These are phyloP conservation scores for Exserohilum rostratum DNA, from an alignment of 2,329 filamentous ascomycete species.

Conservation along the genomic window DNA sequence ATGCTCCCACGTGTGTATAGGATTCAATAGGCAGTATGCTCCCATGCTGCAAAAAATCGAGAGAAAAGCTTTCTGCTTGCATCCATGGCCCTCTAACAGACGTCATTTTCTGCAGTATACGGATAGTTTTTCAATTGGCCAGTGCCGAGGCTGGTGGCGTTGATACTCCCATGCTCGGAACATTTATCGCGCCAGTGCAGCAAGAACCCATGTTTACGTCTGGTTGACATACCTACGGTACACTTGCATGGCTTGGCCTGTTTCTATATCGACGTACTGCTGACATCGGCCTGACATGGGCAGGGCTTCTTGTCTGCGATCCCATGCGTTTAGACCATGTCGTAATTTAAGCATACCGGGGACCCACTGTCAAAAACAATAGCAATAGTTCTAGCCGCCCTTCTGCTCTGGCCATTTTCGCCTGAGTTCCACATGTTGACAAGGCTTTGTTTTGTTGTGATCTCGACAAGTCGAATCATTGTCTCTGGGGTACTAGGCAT, in stretches of 20 bases:
- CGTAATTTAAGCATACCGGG: not conserved
- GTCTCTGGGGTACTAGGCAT: too few relatives aligned
- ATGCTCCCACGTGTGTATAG: slow-evolving; percentile 24
- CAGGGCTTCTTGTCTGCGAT: not conserved
- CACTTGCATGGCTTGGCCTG: not conserved
- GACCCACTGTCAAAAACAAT: not conserved
- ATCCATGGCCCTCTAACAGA: not conserved
- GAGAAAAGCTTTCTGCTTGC: slow-evolving; percentile 8
- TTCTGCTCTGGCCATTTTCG: not conserved
- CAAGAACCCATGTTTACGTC: too few relatives aligned
- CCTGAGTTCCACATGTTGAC: not conserved
- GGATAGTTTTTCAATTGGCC: not conserved
- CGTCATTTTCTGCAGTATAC: not conserved
- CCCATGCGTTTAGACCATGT: not conserved
- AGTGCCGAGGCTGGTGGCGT: not conserved
- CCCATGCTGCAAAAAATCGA: slow-evolving; percentile 9
- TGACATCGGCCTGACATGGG: not conserved
- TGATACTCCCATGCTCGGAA: not conserved
- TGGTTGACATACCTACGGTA: not conserved
- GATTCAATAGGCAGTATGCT: slow-evolving; percentile 5
- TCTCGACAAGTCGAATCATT: too few relatives aligned
- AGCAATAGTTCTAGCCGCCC: not conserved
- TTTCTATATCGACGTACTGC: not conserved
- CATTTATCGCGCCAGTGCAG: not conserved
- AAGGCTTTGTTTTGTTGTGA: not conserved